A percentile compares a stretch with the other conserved stretches of the same genome.
phyloP scores from a whole-genome alignment of 441 rosid species.

The Euphorbia corollata region DNA sequence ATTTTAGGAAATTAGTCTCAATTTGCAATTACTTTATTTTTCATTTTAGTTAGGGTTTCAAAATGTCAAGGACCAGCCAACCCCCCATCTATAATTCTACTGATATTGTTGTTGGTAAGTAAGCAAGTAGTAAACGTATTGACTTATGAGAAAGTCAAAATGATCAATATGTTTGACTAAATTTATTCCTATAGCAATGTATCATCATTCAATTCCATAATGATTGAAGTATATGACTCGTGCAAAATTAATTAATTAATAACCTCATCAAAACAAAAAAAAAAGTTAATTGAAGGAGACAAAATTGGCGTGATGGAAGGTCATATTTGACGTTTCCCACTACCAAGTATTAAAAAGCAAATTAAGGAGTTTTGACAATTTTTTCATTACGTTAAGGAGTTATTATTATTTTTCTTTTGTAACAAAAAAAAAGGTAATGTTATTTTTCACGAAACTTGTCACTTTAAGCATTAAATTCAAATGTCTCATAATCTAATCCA shows the following conservation, averaged over 20 bases:
- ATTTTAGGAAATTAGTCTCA: too few species aligned
- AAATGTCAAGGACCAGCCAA: too few species aligned
- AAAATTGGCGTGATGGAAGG: constrained; percentile 6
- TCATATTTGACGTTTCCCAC: constrained; percentile 15
- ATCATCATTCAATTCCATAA: constrained; percentile 6
- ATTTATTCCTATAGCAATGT: not conserved
- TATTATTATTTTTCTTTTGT: too few species aligned
- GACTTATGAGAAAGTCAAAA: constrained; percentile 20
- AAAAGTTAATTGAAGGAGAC: constrained; percentile 1
- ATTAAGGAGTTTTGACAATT: not conserved
- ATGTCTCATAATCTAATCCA: constrained; percentile 19
- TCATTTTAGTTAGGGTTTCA: too few species aligned
- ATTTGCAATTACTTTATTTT: too few species aligned
- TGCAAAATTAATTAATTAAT: not conserved
- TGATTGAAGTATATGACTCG: not conserved
- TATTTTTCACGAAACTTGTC: constrained; percentile 4
- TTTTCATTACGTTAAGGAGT: too few species aligned
- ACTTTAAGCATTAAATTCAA: not conserved
- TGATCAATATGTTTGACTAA: constrained; percentile 17
- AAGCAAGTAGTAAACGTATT: not conserved
- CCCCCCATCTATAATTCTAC: too few species aligned
- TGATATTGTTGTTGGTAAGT: too few species aligned
- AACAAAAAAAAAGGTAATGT: too few species aligned
- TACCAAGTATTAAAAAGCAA: not conserved
- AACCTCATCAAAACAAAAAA: not conserved